Evolutionary conservation across 2,329 filamentous ascomycete species (phyloP), one percentile per base, ranked within the genome.

Genomic region (Aspergillus latus): DNA sequence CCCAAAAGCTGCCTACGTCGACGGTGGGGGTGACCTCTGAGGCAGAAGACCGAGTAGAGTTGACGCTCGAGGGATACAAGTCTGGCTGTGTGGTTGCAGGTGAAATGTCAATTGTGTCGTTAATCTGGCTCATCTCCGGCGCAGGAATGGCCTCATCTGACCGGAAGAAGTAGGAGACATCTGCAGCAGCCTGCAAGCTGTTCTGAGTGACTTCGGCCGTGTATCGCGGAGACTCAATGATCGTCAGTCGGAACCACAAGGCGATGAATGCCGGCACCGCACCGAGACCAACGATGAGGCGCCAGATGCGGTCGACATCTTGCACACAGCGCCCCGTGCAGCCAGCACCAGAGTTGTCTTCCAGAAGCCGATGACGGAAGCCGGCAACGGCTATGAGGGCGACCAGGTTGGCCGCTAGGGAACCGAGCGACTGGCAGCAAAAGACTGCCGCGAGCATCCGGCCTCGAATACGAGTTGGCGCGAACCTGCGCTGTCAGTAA

Each of bases 381-480:
- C 86, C 87, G 15, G 85, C 77, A 0, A 87, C 87, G 56, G 88
- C 82, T 67, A 92, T 88, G 47, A 93, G 79, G 72, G 89, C 87
- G 62, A 93, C 81, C 39, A 92, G 82, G 51, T 88, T 88, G 48
- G 87, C 89, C 26, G 79, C 80, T 49, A 92, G 84, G 73, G 93
- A 89, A 16, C 90, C 89, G 49, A 92, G 81, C 62, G 89, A 89
- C 72, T 94, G 90, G 87, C 91, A 92, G 65, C 89, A 88, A 67
- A 93, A 93, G 54, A 93, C 89, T 16, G 88, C 82, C 40, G 85
- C 88, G 85, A 94, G 90, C 86, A 93, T 93, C 61, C 88, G 88
- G 61, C 89, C 89, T 71, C 90, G 80, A 15, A 61, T 59, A 11
- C 55, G 60, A 2, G 59, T 67, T 11, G 61, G 60, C 47, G 67